Conservation (phyloP, 306 rosid species). For the Vigna reflexopilosa region DNA sequence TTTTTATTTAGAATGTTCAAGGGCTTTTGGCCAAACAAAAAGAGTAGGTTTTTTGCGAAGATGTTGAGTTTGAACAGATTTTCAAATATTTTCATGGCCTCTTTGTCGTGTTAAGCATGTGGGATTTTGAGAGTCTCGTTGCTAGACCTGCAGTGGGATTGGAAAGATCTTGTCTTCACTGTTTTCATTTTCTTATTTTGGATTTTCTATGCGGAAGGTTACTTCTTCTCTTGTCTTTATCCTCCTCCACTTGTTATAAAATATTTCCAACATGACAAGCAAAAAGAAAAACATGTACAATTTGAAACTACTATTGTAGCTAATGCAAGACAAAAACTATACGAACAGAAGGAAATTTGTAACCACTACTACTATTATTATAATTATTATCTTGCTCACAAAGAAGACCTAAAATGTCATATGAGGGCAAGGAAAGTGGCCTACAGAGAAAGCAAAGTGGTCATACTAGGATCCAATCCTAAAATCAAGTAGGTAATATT, state of each 20-base stretch:
- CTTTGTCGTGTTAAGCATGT: neutral
- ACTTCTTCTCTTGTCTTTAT: neutral
- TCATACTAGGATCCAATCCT: too few species aligned
- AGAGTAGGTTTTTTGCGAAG: too few species aligned
- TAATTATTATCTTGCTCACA: neutral
- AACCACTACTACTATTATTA: neutral
- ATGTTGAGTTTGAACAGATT: too few species aligned
- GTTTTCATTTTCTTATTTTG: neutral
- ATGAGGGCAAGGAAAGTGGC: neutral
- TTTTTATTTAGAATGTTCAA: too few species aligned
- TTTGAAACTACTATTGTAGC: neutral
- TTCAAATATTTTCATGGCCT: neutral
- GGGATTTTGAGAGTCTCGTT: neutral
- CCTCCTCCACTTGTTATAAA: neutral
- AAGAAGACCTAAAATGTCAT: neutral
- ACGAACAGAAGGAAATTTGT: neutral
- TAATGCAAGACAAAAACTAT: neutral
- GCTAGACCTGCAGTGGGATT: slow-evolving; percentile 9
- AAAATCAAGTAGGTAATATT: too few species aligned
- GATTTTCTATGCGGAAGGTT: neutral
- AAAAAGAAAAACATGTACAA: neutral
- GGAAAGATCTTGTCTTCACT: neutral
- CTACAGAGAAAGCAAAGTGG: too few species aligned
- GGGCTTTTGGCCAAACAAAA: too few species aligned
- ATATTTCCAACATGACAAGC: neutral